Conservation (phyloP, 164 flowering plant species). For the Piper betle region DNA sequence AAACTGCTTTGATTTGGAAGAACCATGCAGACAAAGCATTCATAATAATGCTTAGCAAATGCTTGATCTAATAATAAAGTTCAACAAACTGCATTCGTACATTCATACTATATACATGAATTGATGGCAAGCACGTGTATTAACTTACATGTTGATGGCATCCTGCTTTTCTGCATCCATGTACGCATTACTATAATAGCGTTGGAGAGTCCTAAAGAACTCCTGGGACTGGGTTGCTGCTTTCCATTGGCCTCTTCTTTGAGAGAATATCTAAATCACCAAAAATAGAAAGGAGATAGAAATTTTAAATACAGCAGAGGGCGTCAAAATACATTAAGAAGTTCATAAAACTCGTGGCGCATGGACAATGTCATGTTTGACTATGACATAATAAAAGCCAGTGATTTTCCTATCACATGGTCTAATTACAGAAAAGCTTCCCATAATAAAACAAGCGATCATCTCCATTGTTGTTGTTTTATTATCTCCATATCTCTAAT, state of each 20-base stretch:
- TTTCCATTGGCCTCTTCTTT: conserved; percentile 91
- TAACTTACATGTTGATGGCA: conserved; percentile 83
- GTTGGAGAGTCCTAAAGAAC: conserved; percentile 71
- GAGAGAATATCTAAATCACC: conserved; percentile 58
- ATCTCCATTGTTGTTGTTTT: no score
- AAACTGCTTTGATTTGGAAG: conserved; percentile 36
- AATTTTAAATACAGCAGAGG: not conserved
- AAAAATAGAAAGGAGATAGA: not conserved
- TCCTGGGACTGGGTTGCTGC: conserved; percentile 87
- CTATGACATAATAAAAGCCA: no score
- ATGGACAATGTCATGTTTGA: no score
- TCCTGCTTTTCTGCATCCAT: conserved; percentile 93
- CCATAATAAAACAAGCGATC: no score
- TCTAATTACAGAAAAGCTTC: no score
- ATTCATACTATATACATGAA: no score
- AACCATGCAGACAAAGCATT: not conserved
- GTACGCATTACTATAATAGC: conserved; percentile 79
- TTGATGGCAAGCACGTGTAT: not conserved
- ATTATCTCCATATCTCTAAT: no score
- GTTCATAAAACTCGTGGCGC: no score
- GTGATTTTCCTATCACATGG: no score
- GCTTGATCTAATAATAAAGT: no score
- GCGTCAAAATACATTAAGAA: no score
- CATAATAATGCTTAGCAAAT: not conserved
- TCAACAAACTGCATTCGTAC: not conserved